A percentile compares a stretch with the other conserved stretches of the same genome.
phyloP scores from a whole-genome alignment of 306 rosid species.

The Dicorynia guianensis region DNA sequence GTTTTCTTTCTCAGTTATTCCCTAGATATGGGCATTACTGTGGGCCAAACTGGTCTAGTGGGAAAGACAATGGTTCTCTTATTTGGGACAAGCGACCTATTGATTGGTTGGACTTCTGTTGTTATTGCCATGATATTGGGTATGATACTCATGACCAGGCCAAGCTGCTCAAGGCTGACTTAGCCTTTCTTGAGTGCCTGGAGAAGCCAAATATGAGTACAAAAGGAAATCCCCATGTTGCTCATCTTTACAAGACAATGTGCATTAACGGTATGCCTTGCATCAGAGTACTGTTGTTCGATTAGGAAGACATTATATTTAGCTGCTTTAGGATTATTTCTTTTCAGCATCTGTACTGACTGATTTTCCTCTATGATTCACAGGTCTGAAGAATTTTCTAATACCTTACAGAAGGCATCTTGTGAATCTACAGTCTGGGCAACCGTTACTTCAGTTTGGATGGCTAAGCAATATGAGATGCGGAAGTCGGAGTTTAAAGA shows the following conservation, averaged over 20 bases:
- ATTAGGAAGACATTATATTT: background rate
- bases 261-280: conserved; percentile 73
- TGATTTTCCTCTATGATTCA: conserved; percentile 36
- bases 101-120: conserved; percentile 97
- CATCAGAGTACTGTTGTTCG: conserved; percentile 10
- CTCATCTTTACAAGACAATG: conserved; percentile 78
- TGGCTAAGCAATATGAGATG: conserved; percentile 82
- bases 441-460: conserved; percentile 71
- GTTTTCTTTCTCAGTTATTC: conserved; percentile 80
- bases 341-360: conserved; percentile 33
- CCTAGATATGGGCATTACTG: conserved; percentile 96
- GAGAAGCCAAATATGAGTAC: conserved; percentile 78
- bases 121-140: conserved; percentile 98
- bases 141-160: conserved; percentile 91
- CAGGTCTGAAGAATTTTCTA: conserved; percentile 83
- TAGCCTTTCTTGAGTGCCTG: conserved; percentile 89
- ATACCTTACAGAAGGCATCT: conserved; percentile 78
- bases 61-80: conserved; percentile 76
- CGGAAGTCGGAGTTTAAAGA: conserved; percentile 59
- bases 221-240: conserved; percentile 74
- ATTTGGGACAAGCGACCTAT: conserved; percentile 93
- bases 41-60: conserved; percentile 98
- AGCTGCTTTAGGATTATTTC: background rate
- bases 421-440: conserved; percentile 58
- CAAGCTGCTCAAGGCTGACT: conserved; percentile 77